Evolutionary conservation across 768 basidiomycete genomes (phyloP).

Genomic region (Kondoa malvinella): DNA sequence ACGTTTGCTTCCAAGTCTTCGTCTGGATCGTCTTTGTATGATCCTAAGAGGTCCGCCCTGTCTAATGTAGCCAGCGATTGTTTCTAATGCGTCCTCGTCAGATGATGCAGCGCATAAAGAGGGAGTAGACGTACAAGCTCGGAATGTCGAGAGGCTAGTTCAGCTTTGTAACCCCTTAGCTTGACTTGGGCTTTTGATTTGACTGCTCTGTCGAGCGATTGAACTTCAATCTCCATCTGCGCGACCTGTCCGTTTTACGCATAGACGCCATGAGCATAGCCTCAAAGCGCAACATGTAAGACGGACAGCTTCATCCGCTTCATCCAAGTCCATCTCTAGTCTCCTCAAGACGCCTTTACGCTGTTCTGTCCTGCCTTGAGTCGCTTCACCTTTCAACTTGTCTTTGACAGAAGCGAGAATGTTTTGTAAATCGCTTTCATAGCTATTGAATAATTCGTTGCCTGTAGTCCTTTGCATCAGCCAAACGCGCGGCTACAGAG

Average conservation of each 20-base stretch:
- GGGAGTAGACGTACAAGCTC: slow-evolving; percentile 37
- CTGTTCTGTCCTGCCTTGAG: slow-evolving; percentile 60
- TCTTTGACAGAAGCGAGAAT: slow-evolving; percentile 56
- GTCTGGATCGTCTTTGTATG: slow-evolving; percentile 42
- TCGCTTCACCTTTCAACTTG: slow-evolving; percentile 57
- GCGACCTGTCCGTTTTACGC: slow-evolving; percentile 61
- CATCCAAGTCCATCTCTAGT: slow-evolving; percentile 89
- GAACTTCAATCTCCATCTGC: slow-evolving; percentile 98
- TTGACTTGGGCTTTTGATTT: slow-evolving; percentile 58
- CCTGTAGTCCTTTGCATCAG: background rate
- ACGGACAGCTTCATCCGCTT: slow-evolving; percentile 88
- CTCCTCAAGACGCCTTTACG: slow-evolving; percentile 61
- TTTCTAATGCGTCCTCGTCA: slow-evolving; percentile 33
- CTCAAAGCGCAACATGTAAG: background rate
- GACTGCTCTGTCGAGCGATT: slow-evolving; percentile 63
- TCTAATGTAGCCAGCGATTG: slow-evolving; percentile 54
- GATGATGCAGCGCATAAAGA: background rate
- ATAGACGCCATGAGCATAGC: background rate
- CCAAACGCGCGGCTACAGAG: background rate
- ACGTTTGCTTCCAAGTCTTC: slow-evolving; percentile 48
- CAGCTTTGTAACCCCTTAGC: slow-evolving; percentile 55
- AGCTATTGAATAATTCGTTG: slow-evolving; percentile 29
- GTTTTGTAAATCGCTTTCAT: slow-evolving; percentile 79
- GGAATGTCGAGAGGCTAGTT: slow-evolving; percentile 64
- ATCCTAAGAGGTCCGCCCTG: slow-evolving; percentile 57